Conservation (phyloP, 768 basidiomycete genomes). For the Leccinellum luteum region DNA sequence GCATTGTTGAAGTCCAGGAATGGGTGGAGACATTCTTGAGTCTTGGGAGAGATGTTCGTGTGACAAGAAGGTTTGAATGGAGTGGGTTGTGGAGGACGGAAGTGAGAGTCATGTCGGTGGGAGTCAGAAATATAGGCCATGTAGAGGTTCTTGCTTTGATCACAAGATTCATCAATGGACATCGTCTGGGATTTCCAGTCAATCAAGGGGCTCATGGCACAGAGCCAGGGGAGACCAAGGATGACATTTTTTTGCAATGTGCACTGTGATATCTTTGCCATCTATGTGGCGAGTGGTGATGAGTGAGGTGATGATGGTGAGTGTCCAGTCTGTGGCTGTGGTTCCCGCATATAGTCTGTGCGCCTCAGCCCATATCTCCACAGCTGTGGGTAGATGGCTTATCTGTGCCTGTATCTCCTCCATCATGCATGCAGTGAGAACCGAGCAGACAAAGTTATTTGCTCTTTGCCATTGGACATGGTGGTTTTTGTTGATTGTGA, state of each 20-base stretch:
- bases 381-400: background rate
- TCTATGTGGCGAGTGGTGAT: conserved; percentile 5
- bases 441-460: background rate
- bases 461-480: background rate
- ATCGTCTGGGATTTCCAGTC: too few species aligned
- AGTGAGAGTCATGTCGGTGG: too few species aligned
- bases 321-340: conserved; percentile 8
- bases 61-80: too few species aligned
- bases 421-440: background rate
- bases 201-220: too few species aligned
- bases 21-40: too few species aligned
- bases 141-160: too few species aligned
- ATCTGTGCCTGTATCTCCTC: background rate
- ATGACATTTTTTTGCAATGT: conserved; percentile 17
- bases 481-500: background rate
- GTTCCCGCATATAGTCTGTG: background rate
- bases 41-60: too few species aligned
- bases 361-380: background rate
- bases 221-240: too few species aligned
- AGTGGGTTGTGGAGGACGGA: too few species aligned
- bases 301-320: conserved; percentile 7
- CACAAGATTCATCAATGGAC: too few species aligned
- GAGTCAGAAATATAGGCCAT: too few species aligned
- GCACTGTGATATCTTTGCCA: conserved; percentile 5
- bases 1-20: too few species aligned